A percentile compares a stretch with the other conserved stretches of the same genome.
These are phyloP conservation scores for Chytridium lagenaria DNA, from an alignment of 371 early-diverging fungal species.

Conservation along the genomic window DNA sequence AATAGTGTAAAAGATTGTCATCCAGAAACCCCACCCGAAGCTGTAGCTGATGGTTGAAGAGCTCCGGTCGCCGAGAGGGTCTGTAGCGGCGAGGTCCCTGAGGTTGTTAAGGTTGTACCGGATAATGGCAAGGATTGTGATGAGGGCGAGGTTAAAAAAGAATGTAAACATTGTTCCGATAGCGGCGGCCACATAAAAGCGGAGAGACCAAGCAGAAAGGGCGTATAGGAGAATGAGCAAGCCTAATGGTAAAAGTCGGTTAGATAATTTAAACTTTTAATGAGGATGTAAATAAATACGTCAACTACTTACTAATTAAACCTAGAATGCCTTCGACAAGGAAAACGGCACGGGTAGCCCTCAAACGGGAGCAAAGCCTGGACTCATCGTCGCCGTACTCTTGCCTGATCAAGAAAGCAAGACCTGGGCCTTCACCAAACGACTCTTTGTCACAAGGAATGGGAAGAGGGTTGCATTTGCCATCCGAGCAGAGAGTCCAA, in stretches of 20 bases:
- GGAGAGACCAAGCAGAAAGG: constrained; percentile 7
- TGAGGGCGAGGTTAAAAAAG: neutral
- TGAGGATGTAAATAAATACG: no score
- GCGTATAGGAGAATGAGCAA: neutral
- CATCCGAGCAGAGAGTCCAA: neutral
- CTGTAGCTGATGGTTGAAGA: neutral
- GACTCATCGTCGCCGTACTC: neutral
- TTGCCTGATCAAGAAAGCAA: neutral
- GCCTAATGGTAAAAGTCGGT: neutral
- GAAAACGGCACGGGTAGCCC: constrained; percentile 2
- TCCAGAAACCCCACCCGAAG: neutral
- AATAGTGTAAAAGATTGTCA: neutral
- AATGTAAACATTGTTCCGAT: neutral
- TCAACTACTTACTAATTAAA: neutral
- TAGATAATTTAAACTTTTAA: neutral
- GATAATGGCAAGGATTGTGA: neutral
- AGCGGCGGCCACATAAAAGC: neutral
- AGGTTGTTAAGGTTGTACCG: constrained; percentile 5
- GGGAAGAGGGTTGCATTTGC: neutral
- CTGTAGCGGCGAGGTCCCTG: neutral
- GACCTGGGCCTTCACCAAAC: neutral
- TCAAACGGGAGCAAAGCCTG: neutral
- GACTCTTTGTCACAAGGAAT: neutral
- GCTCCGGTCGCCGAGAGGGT: neutral
- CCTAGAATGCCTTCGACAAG: neutral